phyloP scores from a whole-genome alignment of 2,329 filamentous ascomycete species.

The Aspergillus sp. region DNA sequence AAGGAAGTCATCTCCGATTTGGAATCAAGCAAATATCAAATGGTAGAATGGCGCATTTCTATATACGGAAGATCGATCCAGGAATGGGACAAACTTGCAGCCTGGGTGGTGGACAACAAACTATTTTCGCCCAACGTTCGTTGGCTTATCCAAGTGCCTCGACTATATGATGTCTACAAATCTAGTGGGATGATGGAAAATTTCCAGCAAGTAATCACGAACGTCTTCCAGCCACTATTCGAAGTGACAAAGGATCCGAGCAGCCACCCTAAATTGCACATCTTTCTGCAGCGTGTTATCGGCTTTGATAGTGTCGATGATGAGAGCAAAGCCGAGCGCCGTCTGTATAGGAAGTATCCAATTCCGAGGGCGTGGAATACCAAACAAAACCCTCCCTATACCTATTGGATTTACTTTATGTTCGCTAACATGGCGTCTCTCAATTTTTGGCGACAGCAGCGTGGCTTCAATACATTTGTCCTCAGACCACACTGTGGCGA shows the following conservation, averaged over 20 bases:
- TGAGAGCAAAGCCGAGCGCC: slow-evolving; percentile 92
- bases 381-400: slow-evolving; percentile 95
- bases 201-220: slow-evolving; percentile 86
- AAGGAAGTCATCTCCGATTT: slow-evolving; percentile 97
- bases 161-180: slow-evolving; percentile 95
- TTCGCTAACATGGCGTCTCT: slow-evolving; percentile 92
- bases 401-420: slow-evolving; percentile 98
- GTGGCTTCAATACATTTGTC: slow-evolving; percentile 94
- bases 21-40: slow-evolving; percentile 98
- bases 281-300: slow-evolving; percentile 92
- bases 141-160: slow-evolving; percentile 94
- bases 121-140: slow-evolving; percentile 96
- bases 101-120: slow-evolving; percentile 98
- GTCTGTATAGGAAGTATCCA: slow-evolving; percentile 94
- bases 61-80: slow-evolving; percentile 90
- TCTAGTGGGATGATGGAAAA: slow-evolving; percentile 80
- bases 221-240: slow-evolving; percentile 91
- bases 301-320: slow-evolving; percentile 98
- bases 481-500: slow-evolving; percentile 94
- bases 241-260: slow-evolving; percentile 86
- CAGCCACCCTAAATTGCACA: slow-evolving; percentile 86
- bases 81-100: slow-evolving; percentile 97
- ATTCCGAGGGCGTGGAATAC: slow-evolving; percentile 85
- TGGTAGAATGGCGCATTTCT: slow-evolving; percentile 98
- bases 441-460: slow-evolving; percentile 85